Conservation (phyloP, 495 filamentous ascomycete species). For the Podospora conica region DNA sequence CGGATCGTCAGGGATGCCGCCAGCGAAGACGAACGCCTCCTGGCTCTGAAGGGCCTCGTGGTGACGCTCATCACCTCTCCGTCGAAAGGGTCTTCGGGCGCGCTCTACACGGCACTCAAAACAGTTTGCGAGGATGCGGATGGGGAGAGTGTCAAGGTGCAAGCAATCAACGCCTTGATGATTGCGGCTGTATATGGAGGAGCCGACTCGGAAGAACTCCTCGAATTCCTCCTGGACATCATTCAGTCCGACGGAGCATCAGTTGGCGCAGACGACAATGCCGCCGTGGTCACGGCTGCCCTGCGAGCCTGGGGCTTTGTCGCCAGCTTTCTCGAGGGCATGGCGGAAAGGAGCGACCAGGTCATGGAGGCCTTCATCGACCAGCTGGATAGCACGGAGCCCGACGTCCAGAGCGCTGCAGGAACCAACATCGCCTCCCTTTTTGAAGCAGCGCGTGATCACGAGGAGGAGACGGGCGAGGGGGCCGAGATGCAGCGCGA, state of each 20-base stretch:
- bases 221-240: constrained; percentile 81
- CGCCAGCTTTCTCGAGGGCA: constrained; percentile 74
- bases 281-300: constrained; percentile 72
- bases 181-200: constrained; percentile 74
- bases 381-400: constrained; percentile 73
- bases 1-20: constrained; percentile 66
- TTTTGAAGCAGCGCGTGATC: constrained; percentile 70
- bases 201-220: constrained; percentile 63
- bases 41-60: constrained; percentile 69
- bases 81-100: constrained; percentile 63
- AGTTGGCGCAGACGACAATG: constrained; percentile 68
- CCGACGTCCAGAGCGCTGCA: constrained; percentile 74
- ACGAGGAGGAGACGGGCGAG: constrained; percentile 58
- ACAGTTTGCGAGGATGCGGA: constrained; percentile 63
- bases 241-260: constrained; percentile 75
- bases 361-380: constrained; percentile 85
- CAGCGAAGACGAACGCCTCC: constrained; percentile 64
- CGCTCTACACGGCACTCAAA: constrained; percentile 57
- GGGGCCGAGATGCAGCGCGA: constrained; percentile 37
- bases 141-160: constrained; percentile 58
- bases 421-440: constrained; percentile 87
- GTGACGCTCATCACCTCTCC: constrained; percentile 69
- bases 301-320: constrained; percentile 85
- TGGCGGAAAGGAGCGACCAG: constrained; percentile 64
- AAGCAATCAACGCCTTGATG: constrained; percentile 69